Evolutionary conservation across 169 alveolate genomes (phyloP), one percentile per base, ranked within the genome.

Genomic region (Eimeria falciformis): DNA sequence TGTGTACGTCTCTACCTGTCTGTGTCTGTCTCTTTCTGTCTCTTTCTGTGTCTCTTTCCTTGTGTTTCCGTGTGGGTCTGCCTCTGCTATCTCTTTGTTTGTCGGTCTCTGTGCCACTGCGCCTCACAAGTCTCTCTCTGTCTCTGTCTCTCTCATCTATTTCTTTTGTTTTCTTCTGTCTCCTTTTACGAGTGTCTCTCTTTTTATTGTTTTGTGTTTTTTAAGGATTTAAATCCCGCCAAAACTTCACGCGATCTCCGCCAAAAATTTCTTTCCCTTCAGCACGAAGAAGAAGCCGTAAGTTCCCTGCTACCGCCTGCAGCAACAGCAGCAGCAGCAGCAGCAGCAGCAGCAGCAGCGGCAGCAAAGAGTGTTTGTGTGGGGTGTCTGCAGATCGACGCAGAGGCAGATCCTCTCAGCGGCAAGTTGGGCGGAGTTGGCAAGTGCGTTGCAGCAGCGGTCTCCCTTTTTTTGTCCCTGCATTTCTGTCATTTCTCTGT

Each of bases 161-260:
- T 43, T 17, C 40, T 5, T 69, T 33, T 69, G 23, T 5, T 5
- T 6, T 12, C 18, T 6, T 2, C 14, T 6, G 25, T 33, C 81
- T 50, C n/a, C 62, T 17, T 17, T 9, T 17, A 17, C 17, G n/a
- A 11, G n/a, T 50, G n/a, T 17, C n/a, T 50, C 62, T 7, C 25
- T 21, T 7, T 11, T 9, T 21, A 5, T 5, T n/a, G 73, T 62
- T 9, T n/a, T n/a, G n/a, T n/a, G n/a, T n/a, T n/a, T n/a, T n/a
- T 0, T 6, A 56, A 78, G 88, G 88, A 78, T 27, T 27, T 78
- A 53, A 78, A 78, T 27, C 88, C 88, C 40, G 56, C 71, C 37
- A 78, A 78, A 50, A 78, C 88, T 5, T 46, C 88, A 12, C 88
- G 88, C 40, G 88, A 78, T 53, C 29, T 78, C 73, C 68, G 88